phyloP scores from a whole-genome alignment of 768 basidiomycete species.

The Boletus tylopilopsis region DNA sequence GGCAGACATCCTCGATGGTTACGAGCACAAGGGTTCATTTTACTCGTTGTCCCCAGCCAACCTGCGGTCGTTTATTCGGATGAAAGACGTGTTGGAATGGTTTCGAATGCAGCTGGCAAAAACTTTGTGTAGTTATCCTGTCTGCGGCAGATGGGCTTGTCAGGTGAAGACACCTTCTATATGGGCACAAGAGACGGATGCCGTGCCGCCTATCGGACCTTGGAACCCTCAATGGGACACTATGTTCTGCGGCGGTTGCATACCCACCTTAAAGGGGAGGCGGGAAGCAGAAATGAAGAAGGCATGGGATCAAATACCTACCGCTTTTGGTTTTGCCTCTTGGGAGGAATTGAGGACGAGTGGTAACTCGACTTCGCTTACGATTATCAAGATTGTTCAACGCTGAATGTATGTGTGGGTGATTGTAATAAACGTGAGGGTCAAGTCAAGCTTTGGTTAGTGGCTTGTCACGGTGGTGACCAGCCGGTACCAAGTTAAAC shows the following conservation, averaged over 20 bases:
- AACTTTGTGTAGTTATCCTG: not conserved
- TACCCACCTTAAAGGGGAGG: fast-evolving
- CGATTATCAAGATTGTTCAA: too few species aligned
- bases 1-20: not conserved
- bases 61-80: constrained; percentile 1
- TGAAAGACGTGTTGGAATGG: not conserved
- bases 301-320: constrained; percentile 1
- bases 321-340: constrained; percentile 4
- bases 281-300: not conserved
- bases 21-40: not conserved
- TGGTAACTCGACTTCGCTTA: not conserved
- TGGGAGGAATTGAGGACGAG: not conserved
- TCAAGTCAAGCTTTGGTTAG: too few species aligned
- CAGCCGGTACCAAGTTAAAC: too few species aligned
- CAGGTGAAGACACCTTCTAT: too few species aligned
- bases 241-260: not conserved
- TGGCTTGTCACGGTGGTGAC: too few species aligned
- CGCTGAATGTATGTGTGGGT: too few species aligned
- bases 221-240: constrained; percentile 8
- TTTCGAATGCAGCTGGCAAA: not conserved
- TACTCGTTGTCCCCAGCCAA: constrained; percentile 3
- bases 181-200: too few species aligned
- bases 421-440: too few species aligned
- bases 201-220: not conserved
- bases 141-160: fast-evolving